Evolutionary conservation across 306 rosid species (phyloP).

Genomic region (Cucumis sativus): Cucumber_9930_V3 NC_026659.2:20548501-20549000

Average conservation of each 20-base stretch:
- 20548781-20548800: slow-evolving; percentile 25
- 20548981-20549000: slow-evolving; percentile 12
- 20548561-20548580: slow-evolving; percentile 42
- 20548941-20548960: slow-evolving; percentile 44
- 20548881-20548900: slow-evolving; percentile 27
- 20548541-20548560: slow-evolving; percentile 44
- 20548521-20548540: slow-evolving; percentile 31
- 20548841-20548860: slow-evolving; percentile 56
- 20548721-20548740: slow-evolving; percentile 56
- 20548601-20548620: slow-evolving; percentile 42
- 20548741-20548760: slow-evolving; percentile 48
- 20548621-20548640: slow-evolving; percentile 25
- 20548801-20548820: slow-evolving; percentile 38
- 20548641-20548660: slow-evolving; percentile 26
- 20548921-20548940: slow-evolving; percentile 81
- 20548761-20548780: slow-evolving; percentile 53
- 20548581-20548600: slow-evolving; percentile 42
- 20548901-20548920: slow-evolving; percentile 51
- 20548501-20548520: slow-evolving; percentile 42
- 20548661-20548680: slow-evolving; percentile 22
- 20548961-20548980: slow-evolving; percentile 12
- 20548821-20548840: background rate
- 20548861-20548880: slow-evolving; percentile 68
- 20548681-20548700: slow-evolving; percentile 45
- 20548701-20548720: slow-evolving; percentile 66